phyloP scores from a whole-genome alignment of 768 basidiomycete genomes.

The Hysterangium stoloniferum region DNA sequence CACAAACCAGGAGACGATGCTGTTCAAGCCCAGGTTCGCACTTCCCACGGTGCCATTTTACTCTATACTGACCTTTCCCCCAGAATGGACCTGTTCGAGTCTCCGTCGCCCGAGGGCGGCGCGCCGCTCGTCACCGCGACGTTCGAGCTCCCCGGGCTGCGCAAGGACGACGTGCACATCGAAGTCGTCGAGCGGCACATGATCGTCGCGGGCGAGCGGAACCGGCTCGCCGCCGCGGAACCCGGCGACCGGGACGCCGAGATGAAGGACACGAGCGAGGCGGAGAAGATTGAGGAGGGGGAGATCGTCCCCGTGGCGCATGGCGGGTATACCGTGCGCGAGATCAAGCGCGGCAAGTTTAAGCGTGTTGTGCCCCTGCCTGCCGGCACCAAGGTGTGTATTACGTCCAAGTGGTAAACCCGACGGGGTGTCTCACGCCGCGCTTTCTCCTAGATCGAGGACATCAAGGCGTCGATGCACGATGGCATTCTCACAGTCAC shows the following conservation, averaged over 20 bases:
- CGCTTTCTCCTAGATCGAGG: conserved; percentile 14
- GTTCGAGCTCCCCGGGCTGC: conserved; percentile 52
- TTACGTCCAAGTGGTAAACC: neutral
- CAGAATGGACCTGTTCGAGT: conserved; percentile 10
- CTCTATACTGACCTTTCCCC: neutral
- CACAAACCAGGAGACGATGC: neutral
- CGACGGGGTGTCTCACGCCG: neutral
- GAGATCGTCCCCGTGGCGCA: neutral
- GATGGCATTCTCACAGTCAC: conserved; percentile 16
- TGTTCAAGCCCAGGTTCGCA: conserved; percentile 3
- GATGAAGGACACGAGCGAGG: neutral
- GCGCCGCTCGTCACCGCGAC: conserved; percentile 41
- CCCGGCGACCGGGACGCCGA: conserved; percentile 27
- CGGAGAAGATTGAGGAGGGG: neutral
- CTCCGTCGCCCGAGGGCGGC: conserved; percentile 17
- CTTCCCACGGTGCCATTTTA: neutral
- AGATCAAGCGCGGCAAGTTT: conserved; percentile 18
- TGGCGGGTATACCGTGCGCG: conserved; percentile 27
- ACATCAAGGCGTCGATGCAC: conserved; percentile 14
- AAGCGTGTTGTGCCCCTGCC: conserved; percentile 8
- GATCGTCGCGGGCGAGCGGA: conserved; percentile 40
- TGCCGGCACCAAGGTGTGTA: conserved; percentile 11
- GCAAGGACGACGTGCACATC: conserved; percentile 42
- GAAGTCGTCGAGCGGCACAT: conserved; percentile 44
- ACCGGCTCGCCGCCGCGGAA: conserved; percentile 10